A percentile compares a stretch with the other conserved stretches of the same genome.
These are phyloP conservation scores for Anastatica hierochuntica DNA, from an alignment of 345 rosid species.

Conservation along the genomic window DNA sequence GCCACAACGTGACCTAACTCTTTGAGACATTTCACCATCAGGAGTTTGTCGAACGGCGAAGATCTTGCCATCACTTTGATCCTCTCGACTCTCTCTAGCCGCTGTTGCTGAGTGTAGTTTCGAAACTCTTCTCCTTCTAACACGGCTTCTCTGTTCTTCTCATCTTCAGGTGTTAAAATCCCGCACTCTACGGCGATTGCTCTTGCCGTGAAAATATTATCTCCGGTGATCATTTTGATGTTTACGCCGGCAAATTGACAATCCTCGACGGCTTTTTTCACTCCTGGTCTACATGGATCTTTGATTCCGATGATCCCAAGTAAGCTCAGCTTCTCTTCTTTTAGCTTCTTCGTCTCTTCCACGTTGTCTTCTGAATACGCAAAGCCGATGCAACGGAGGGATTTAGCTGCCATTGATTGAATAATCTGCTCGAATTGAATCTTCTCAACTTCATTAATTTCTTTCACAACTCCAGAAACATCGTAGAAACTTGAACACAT, in stretches of 20 bases:
- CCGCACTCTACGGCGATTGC: conserved; percentile 79
- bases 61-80: conserved; percentile 80
- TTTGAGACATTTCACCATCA: conserved; percentile 69
- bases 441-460: conserved; percentile 28
- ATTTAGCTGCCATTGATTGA: conserved; percentile 53
- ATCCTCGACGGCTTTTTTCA: conserved; percentile 45
- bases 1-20: conserved; percentile 70
- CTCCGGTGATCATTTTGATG: conserved; percentile 79
- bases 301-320: conserved; percentile 67
- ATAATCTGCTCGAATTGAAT: conserved; percentile 35
- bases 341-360: conserved; percentile 21
- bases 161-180: conserved; percentile 36
- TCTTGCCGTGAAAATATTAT: conserved; percentile 60
- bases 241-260: conserved; percentile 61
- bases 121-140: conserved; percentile 55
- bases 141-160: conserved; percentile 28
- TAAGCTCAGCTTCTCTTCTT: conserved; percentile 37
- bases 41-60: conserved; percentile 60
- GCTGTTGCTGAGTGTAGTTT: conserved; percentile 32
- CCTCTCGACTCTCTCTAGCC: conserved; percentile 38
- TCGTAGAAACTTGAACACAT: conserved; percentile 53
- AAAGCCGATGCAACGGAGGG: conserved; percentile 69
- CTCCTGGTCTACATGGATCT: conserved; percentile 66
- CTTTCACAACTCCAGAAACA: conserved; percentile 31
- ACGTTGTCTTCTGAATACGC: conserved; percentile 36